Conservation (phyloP, 169 alveolate species). For the Plasmodium blacklocki region DNA sequence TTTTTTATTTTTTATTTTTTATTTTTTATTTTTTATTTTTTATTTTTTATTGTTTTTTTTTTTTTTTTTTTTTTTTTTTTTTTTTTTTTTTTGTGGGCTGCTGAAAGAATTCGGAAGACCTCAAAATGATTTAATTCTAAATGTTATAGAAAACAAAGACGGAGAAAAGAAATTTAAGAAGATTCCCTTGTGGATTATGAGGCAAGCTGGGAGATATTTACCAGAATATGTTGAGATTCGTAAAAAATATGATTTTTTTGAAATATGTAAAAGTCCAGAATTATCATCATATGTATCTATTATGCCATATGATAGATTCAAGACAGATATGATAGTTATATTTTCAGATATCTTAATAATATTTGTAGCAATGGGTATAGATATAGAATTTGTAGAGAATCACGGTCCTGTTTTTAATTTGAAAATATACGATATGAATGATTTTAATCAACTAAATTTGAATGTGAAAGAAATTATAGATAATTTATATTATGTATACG, state of each 20-base stretch:
- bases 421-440: slow-evolving; percentile 19
- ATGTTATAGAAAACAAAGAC: slow-evolving; percentile 55
- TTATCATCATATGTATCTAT: slow-evolving; percentile 89
- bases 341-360: slow-evolving; percentile 89
- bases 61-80: neutral
- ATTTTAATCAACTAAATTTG: slow-evolving; percentile 48
- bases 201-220: slow-evolving; percentile 91
- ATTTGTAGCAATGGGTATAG: slow-evolving; percentile 80
- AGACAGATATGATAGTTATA: slow-evolving; percentile 84
- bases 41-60: neutral
- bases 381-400: slow-evolving; percentile 23
- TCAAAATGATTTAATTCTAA: slow-evolving; percentile 25
- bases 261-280: slow-evolving; percentile 87
- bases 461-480: slow-evolving; percentile 77
- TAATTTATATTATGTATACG: slow-evolving; percentile 84
- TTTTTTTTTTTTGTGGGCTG: neutral
- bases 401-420: slow-evolving; percentile 80
- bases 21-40: no score
- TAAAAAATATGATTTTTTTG: slow-evolving; percentile 80
- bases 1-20: no score
- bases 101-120: slow-evolving; percentile 42
- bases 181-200: slow-evolving; percentile 90
- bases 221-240: slow-evolving; percentile 85
- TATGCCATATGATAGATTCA: slow-evolving; percentile 86
- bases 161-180: slow-evolving; percentile 71